Percentiles rank a stretch among this genome's conserved stretches.
phyloP scores from a whole-genome alignment of 768 basidiomycete species.

The Russula compacta region DNA sequence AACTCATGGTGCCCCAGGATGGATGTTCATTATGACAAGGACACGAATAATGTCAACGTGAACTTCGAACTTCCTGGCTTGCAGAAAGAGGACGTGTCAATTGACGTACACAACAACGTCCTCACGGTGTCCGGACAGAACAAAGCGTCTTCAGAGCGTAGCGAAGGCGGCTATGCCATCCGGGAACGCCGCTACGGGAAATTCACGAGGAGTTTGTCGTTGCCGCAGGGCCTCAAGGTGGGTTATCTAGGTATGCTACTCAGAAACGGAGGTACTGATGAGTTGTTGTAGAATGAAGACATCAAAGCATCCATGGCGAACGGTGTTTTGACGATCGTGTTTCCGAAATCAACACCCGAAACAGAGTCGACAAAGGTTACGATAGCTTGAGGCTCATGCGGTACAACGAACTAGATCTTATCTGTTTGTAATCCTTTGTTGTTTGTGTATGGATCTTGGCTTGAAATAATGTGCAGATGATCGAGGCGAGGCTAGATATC shows the following conservation, averaged over 20 bases:
- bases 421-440: too few relatives aligned
- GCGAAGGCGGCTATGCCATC: slow-evolving; percentile 30
- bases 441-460: too few relatives aligned
- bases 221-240: slow-evolving; percentile 26
- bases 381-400: slow-evolving; percentile 16
- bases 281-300: slow-evolving; percentile 21
- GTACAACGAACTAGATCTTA: too few relatives aligned
- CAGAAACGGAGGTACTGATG: background rate
- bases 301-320: slow-evolving; percentile 39
- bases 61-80: slow-evolving; percentile 49
- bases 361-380: slow-evolving; percentile 37
- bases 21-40: slow-evolving; percentile 42
- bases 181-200: slow-evolving; percentile 26
- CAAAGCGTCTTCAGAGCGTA: slow-evolving; percentile 27
- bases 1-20: slow-evolving; percentile 26
- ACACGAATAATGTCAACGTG: slow-evolving; percentile 41
- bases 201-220: slow-evolving; percentile 22
- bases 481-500: too few relatives aligned
- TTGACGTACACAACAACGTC: slow-evolving; percentile 41
- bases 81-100: slow-evolving; percentile 38
- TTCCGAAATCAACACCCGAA: slow-evolving; percentile 39
- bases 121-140: slow-evolving; percentile 44
- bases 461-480: too few relatives aligned
- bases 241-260: background rate
- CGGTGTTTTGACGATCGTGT: slow-evolving; percentile 39